A percentile compares a stretch with the other conserved stretches of the same genome.
Evolutionary conservation across 2,329 filamentous ascomycete species (phyloP).

Genomic region (Ilyonectria robusta): DNA sequence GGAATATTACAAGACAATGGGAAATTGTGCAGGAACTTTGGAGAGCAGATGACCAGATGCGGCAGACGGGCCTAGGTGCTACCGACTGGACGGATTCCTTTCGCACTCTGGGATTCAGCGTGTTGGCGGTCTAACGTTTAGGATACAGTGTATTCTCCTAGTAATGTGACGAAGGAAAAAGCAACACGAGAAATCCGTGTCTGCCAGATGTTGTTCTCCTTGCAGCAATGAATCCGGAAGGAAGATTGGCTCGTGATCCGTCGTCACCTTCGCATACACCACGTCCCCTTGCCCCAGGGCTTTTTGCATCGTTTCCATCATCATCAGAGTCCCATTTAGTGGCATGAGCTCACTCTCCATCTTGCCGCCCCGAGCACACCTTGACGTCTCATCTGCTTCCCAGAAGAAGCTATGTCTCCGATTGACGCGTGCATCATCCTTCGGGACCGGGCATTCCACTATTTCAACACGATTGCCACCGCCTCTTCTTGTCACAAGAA

Average conservation of each 20-base stretch:
- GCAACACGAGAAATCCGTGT: too few relatives aligned
- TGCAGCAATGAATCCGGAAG: too few relatives aligned
- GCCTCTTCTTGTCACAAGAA: background rate
- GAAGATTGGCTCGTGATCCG: too few relatives aligned
- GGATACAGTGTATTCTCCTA: too few relatives aligned
- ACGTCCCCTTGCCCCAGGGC: slow-evolving; percentile 59
- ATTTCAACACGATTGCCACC: background rate
- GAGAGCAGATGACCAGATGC: slow-evolving; percentile 22
- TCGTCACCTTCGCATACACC: too few relatives aligned
- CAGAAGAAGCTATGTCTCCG: background rate
- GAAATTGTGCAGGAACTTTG: slow-evolving; percentile 27
- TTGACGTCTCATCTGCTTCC: too few relatives aligned
- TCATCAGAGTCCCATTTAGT: slow-evolving; percentile 79
- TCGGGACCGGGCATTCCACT: background rate
- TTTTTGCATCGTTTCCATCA: slow-evolving; percentile 78
- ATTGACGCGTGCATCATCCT: background rate
- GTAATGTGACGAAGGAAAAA: too few relatives aligned
- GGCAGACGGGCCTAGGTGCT: background rate
- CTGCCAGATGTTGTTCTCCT: too few relatives aligned
- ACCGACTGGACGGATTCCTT: slow-evolving; percentile 17
- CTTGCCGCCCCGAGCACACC: slow-evolving; percentile 53
- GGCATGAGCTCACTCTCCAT: slow-evolving; percentile 78
- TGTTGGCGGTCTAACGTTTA: slow-evolving; percentile 19
- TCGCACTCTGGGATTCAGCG: background rate
- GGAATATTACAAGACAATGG: slow-evolving; percentile 28